Conservation (phyloP, 208 protist genomes). For the Naegleria lovaniensis region DNA sequence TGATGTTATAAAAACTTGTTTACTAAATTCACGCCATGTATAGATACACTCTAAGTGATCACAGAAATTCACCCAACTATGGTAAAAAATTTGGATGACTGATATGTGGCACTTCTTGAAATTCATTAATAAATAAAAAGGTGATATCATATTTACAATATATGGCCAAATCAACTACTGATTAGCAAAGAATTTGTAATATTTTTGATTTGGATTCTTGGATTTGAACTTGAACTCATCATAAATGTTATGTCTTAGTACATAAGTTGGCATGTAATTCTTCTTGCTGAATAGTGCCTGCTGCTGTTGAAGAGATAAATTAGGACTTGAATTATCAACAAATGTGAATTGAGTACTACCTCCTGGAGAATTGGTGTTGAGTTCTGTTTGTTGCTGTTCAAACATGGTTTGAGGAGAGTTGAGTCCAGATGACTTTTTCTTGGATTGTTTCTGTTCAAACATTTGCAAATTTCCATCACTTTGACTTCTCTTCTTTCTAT, state of each 20-base stretch:
- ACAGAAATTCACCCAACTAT: no score
- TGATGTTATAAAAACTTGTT: no score
- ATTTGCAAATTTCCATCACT: not conserved
- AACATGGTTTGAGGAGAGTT: not conserved
- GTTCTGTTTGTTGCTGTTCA: no score
- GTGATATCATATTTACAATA: no score
- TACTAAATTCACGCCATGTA: no score
- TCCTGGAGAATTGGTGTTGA: not conserved
- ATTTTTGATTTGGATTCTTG: not conserved
- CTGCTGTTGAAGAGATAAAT: not conserved
- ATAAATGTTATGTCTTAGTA: not conserved
- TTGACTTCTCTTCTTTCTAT: constrained; percentile 8
- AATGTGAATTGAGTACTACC: not conserved
- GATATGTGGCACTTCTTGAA: no score
- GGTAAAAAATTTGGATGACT: no score
- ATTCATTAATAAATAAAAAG: no score
- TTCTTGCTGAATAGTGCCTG: not conserved
- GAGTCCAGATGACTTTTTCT: not conserved
- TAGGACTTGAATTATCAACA: not conserved
- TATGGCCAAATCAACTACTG: not conserved
- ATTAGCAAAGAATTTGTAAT: constrained; percentile 1
- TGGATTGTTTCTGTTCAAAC: not conserved
- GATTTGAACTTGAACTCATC: not conserved
- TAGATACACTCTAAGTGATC: no score
- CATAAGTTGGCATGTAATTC: not conserved